Evolutionary conservation across 2,329 filamentous ascomycete species (phyloP), one percentile per base, ranked within the genome.

Genomic region (Hypoxylon sp.): DNA sequence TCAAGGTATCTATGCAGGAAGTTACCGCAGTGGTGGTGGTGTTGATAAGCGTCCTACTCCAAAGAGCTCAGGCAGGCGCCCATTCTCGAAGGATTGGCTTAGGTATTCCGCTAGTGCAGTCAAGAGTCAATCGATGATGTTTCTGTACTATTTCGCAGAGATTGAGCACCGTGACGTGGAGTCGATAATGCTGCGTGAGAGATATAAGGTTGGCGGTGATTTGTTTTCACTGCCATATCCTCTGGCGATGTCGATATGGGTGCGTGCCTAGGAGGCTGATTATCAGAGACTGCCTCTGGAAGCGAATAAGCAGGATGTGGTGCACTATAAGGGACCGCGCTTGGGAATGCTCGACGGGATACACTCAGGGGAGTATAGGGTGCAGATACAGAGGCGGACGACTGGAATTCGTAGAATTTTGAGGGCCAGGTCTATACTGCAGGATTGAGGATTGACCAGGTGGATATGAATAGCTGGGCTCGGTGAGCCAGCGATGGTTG

Each of bases 1-100:
- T 62, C 1, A 70, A 69, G 1, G 51, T 64, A 19, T 73, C 68
- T 30, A 76, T 70, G 56, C 78, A 80, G 47, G 74, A 68, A 0
- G 70, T 61, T 1, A 73, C 68, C 6, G 69, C 53, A 56, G n/a
- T n/a, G 70, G 47, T 65, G 61, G 24, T 51, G n/a, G 51, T 74
- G 30, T 19, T 17, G 28, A 32, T 19, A 13, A 13, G 24, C 15
- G 7, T 13, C 74, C 6, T 32, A 22, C 24, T 26, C 4, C 15
- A 0, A 17, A 32, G 13, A 7, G 24, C 13, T 20, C 46, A 11
- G 32, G 3, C 34, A 47, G 17, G 6, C 39, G 30, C 20, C 15
- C 39, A 2, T 30, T 17, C 17, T 55, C 34, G 13, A 17, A 3
- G 8, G n/a, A 26, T 7, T 26, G 24, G 24, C 24, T 26, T n/a